A percentile compares a stretch with the other conserved stretches of the same genome.
These are phyloP conservation scores for Hypericum androsaemum DNA, from an alignment of 345 rosid species.

Conservation along the genomic window DNA sequence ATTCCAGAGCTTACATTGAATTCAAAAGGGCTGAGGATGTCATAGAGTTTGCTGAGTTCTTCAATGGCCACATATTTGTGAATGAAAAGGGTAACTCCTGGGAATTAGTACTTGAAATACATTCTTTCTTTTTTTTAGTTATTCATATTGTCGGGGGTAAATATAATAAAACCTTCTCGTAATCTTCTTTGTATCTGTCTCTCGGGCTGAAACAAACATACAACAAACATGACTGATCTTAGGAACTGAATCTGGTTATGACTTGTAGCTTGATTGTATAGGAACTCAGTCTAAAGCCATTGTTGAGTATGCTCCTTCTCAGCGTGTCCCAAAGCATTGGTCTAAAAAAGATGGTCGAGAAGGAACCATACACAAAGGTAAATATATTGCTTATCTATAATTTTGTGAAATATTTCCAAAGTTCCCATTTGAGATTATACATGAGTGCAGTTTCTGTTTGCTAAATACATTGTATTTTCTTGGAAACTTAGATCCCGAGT, in stretches of 20 bases:
- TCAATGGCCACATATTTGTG: slow-evolving; percentile 63
- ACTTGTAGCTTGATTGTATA: slow-evolving; percentile 16
- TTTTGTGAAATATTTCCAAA: neutral
- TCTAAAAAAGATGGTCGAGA: slow-evolving; percentile 60
- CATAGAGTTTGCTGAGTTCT: slow-evolving; percentile 61
- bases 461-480: slow-evolving; percentile 15
- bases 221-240: neutral
- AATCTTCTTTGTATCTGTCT: too few relatives aligned
- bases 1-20: slow-evolving; percentile 58
- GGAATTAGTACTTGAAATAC: neutral
- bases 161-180: too few relatives aligned
- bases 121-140: too few relatives aligned
- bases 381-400: slow-evolving; percentile 1
- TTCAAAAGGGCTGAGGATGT: slow-evolving; percentile 58
- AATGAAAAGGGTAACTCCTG: slow-evolving; percentile 60
- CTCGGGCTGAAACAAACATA: too few relatives aligned
- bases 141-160: too few relatives aligned
- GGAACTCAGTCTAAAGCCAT: slow-evolving; percentile 53
- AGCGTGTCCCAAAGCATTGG: slow-evolving; percentile 49
- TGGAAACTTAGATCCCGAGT: slow-evolving; percentile 54
- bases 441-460: slow-evolving; percentile 9
- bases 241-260: neutral
- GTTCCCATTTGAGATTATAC: slow-evolving; percentile 6
- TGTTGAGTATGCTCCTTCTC: slow-evolving; percentile 75
- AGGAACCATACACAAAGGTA: slow-evolving; percentile 55